Conservation (phyloP, 202 grass and related monocot genomes). For the Eragrostis tef region DNA sequence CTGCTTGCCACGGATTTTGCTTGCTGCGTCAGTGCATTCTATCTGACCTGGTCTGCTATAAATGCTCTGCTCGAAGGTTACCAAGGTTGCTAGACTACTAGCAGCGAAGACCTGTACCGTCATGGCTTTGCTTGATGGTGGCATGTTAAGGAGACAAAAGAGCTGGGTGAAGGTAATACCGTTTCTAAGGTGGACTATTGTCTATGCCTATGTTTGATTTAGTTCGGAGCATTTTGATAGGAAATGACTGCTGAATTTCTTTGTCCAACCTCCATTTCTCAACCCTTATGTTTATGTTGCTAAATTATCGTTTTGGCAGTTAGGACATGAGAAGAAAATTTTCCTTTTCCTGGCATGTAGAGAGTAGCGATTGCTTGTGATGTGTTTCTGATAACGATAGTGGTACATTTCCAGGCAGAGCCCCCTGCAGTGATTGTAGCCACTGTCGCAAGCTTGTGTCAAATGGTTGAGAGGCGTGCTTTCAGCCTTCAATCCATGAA, state of each 20-base stretch:
- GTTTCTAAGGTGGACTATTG: not conserved
- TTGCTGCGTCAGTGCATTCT: not conserved
- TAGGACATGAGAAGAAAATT: not conserved
- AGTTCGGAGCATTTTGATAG: not conserved
- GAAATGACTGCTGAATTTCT: not conserved
- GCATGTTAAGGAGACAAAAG: constrained; percentile 85
- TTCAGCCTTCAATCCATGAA: constrained; percentile 73
- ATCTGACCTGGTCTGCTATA: constrained; percentile 13
- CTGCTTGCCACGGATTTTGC: constrained; percentile 20
- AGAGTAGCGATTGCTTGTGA: not conserved
- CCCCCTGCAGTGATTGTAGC: constrained; percentile 83
- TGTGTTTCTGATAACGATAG: not conserved
- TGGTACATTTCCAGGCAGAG: constrained; percentile 62
- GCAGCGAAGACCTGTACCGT: constrained; percentile 68
- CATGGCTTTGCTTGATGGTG: constrained; percentile 96
- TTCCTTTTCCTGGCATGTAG: not conserved
- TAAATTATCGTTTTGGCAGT: too few species aligned
- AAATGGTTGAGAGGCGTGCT: constrained; percentile 77
- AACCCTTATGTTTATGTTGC: not conserved
- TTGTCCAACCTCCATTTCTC: not conserved
- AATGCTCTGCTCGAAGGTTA: constrained; percentile 56
- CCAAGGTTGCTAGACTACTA: constrained; percentile 82
- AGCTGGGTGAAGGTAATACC: constrained; percentile 86
- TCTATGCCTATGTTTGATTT: not conserved
- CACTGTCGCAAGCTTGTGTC: constrained; percentile 80